These are phyloP conservation scores for Cercospora nicotianae DNA, from an alignment of 2,329 filamentous ascomycete species.

Conservation along the genomic window DNA sequence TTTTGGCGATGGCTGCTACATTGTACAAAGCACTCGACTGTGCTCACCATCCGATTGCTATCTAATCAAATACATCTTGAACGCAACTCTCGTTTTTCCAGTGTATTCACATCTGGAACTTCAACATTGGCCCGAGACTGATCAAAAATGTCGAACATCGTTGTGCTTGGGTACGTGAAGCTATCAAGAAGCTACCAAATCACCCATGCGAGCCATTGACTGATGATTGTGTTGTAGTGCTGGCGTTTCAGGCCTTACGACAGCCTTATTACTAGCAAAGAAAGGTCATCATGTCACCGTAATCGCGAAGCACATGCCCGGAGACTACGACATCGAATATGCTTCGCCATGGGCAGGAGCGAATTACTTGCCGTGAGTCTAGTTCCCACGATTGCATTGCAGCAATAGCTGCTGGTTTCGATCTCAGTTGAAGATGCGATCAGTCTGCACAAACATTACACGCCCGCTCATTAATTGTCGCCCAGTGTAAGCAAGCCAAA, in stretches of 20 bases:
- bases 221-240: constrained; percentile 41
- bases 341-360: constrained; percentile 87
- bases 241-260: constrained; percentile 66
- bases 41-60: not conserved
- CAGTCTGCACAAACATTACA: not conserved
- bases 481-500: constrained; percentile 44
- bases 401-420: not conserved
- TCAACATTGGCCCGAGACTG: not conserved
- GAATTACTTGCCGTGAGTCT: constrained; percentile 63
- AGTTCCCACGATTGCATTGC: not conserved
- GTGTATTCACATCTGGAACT: not conserved
- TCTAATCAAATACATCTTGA: not conserved
- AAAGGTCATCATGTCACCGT: constrained; percentile 66
- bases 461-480: constrained; percentile 19
- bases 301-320: constrained; percentile 85
- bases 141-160: constrained; percentile 38
- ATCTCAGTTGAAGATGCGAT: not conserved
- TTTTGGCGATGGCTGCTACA: not conserved
- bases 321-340: constrained; percentile 89
- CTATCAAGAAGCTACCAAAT: not conserved
- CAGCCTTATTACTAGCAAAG: constrained; percentile 61
- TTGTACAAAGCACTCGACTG: not conserved
- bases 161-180: constrained; percentile 50
- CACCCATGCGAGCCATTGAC: not conserved
- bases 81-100: not conserved